Percentiles rank a stretch among this genome's conserved stretches.
Conservation (phyloP, 2,329 filamentous ascomycete species). For the Penicillium sp. region DNA sequence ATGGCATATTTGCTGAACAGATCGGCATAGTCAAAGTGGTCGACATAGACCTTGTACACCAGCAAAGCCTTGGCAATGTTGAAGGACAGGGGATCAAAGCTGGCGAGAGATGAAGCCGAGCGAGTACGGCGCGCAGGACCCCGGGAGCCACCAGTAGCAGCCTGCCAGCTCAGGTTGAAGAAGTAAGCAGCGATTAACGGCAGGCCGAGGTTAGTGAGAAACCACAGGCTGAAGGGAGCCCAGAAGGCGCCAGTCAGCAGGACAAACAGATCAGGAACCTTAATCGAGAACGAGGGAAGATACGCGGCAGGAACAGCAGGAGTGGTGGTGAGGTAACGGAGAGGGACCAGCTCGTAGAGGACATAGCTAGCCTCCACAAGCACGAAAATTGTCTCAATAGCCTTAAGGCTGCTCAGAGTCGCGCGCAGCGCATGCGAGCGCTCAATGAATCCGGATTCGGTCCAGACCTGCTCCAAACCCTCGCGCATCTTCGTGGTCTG, state of each 20-base stretch:
- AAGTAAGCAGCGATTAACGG: slow-evolving; percentile 79
- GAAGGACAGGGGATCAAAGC: slow-evolving; percentile 82
- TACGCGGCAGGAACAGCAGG: slow-evolving; percentile 60
- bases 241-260: slow-evolving; percentile 78
- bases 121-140: slow-evolving; percentile 25
- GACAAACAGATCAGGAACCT: slow-evolving; percentile 77
- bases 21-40: slow-evolving; percentile 39
- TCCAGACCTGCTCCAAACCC: slow-evolving; percentile 36
- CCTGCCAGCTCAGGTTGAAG: slow-evolving; percentile 74
- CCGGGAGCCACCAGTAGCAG: slow-evolving; percentile 22
- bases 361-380: slow-evolving; percentile 70
- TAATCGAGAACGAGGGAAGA: slow-evolving; percentile 60
- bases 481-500: slow-evolving; percentile 45
- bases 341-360: slow-evolving; percentile 67
- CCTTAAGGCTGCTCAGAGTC: slow-evolving; percentile 66
- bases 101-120: slow-evolving; percentile 26
- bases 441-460: slow-evolving; percentile 37
- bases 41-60: slow-evolving; percentile 76
- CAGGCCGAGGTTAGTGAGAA: slow-evolving; percentile 66
- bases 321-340: slow-evolving; percentile 70
- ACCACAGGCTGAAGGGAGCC: slow-evolving; percentile 76
- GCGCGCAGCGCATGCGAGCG: slow-evolving; percentile 64
- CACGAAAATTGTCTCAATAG: slow-evolving; percentile 68
- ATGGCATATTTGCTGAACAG: slow-evolving; percentile 38
- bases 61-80: slow-evolving; percentile 83